Conservation (phyloP, 1,284 basidiomycete genomes). For the Pseudozyma hubeiensis region DNA sequence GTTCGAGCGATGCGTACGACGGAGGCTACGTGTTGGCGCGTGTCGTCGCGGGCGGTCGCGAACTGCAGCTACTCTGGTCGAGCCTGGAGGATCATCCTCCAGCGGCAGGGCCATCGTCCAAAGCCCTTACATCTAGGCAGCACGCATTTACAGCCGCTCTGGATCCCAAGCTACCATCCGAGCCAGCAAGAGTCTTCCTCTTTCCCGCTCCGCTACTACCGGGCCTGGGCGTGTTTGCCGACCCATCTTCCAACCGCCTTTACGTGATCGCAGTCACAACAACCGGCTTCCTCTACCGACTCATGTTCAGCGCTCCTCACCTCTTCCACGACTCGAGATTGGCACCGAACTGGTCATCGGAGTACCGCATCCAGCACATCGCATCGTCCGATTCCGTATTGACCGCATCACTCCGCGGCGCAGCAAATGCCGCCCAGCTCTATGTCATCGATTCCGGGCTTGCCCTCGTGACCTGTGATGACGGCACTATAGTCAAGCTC, state of each 20-base stretch:
- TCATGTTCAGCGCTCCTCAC: constrained; percentile 40
- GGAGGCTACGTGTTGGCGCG: constrained; percentile 51
- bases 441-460: constrained; percentile 53
- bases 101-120: constrained; percentile 16
- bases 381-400: constrained; percentile 35
- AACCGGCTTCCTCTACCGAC: constrained; percentile 54
- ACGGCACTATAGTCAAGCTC: constrained; percentile 60
- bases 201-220: constrained; percentile 57
- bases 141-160: constrained; percentile 27
- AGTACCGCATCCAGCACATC: constrained; percentile 48
- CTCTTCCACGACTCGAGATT: constrained; percentile 44
- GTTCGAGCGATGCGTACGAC: constrained; percentile 8
- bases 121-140: constrained; percentile 15
- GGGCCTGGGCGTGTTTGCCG: constrained; percentile 48
- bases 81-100: constrained; percentile 7
- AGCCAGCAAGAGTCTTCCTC: constrained; percentile 43
- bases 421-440: constrained; percentile 43
- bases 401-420: constrained; percentile 22
- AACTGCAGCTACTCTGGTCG: constrained; percentile 56
- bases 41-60: constrained; percentile 40
- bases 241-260: constrained; percentile 35
- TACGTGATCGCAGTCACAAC: constrained; percentile 54
- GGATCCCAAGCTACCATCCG: constrained; percentile 25
- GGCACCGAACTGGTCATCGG: constrained; percentile 46
- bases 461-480: constrained; percentile 58